Evolutionary conservation across 305 asterid species (phyloP).

Genomic region (Fraxinus latifolia): DNA sequence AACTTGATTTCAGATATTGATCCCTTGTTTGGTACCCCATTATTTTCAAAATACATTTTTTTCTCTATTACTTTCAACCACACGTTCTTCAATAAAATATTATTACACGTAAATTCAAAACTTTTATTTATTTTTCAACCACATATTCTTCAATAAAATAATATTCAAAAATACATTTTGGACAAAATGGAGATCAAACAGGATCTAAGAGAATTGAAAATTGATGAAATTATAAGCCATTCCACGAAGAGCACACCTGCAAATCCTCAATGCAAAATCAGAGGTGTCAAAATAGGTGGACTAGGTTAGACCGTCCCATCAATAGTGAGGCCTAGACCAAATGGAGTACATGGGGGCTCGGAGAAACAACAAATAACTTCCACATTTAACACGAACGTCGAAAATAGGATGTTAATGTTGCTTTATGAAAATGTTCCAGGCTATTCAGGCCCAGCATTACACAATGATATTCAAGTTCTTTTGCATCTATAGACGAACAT

Average conservation of each 20-base stretch:
- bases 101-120: not conserved
- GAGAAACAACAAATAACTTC: not conserved
- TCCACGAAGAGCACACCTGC: not conserved
- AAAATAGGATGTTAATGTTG: not conserved
- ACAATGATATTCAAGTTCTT: not conserved
- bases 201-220: not conserved
- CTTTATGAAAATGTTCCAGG: not conserved
- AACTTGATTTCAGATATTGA: not conserved
- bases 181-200: no score
- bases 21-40: not conserved
- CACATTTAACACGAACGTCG: not conserved
- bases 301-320: not conserved
- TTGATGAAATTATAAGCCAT: not conserved
- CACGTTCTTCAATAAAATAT: not conserved
- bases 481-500: not conserved
- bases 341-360: not conserved
- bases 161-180: no score
- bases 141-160: no score
- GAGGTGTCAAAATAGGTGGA: not conserved
- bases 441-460: not conserved
- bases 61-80: not conserved
- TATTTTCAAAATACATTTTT: no score
- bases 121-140: no score
- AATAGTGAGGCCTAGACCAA: not conserved
- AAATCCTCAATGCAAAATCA: not conserved